phyloP scores from a whole-genome alignment of 176 grass and related monocot species.

The Coix lacrymajobi region DNA sequence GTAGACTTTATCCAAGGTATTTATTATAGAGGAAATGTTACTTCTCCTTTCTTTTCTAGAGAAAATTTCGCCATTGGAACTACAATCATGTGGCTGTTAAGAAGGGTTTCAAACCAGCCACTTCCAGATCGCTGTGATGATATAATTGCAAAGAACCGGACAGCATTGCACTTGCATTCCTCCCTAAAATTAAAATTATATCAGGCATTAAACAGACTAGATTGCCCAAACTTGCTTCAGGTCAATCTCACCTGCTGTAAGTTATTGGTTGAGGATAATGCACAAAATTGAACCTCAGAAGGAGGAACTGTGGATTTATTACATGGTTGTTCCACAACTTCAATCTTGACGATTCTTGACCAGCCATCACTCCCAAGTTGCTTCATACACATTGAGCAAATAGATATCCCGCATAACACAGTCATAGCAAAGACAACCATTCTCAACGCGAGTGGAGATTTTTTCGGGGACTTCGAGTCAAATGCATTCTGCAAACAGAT shows the following conservation, averaged over 20 bases:
- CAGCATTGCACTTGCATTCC: conserved; percentile 73
- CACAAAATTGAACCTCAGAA: conserved; percentile 49
- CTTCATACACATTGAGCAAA: conserved; percentile 70
- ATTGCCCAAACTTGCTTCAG: conserved; percentile 13
- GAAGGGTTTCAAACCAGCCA: conserved; percentile 94
- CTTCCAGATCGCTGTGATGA: conserved; percentile 87
- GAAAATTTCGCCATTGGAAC: conserved; percentile 95
- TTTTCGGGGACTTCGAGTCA: conserved; percentile 67
- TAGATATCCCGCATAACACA: conserved; percentile 72
- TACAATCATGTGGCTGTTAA: conserved; percentile 92
- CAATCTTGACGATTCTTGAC: conserved; percentile 61
- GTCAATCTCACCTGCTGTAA: conserved; percentile 55
- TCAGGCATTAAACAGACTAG: conserved; percentile 27
- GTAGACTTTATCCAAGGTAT: conserved; percentile 80
- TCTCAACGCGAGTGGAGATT: conserved; percentile 52
- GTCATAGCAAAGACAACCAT: conserved; percentile 58
- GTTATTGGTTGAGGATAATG: conserved; percentile 67
- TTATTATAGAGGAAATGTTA: conserved; percentile 67
- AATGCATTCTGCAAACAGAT: conserved; percentile 46
- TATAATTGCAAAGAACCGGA: conserved; percentile 78
- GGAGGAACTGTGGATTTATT: conserved; percentile 31
- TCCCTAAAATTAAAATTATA: conserved; percentile 41
- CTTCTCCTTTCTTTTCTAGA: conserved; percentile 71
- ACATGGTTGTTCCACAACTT: conserved; percentile 44
- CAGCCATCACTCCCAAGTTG: conserved; percentile 56